Base-by-base conservation (phyloP, 345 rosid species). In the Anacardium occidentale region DNA sequence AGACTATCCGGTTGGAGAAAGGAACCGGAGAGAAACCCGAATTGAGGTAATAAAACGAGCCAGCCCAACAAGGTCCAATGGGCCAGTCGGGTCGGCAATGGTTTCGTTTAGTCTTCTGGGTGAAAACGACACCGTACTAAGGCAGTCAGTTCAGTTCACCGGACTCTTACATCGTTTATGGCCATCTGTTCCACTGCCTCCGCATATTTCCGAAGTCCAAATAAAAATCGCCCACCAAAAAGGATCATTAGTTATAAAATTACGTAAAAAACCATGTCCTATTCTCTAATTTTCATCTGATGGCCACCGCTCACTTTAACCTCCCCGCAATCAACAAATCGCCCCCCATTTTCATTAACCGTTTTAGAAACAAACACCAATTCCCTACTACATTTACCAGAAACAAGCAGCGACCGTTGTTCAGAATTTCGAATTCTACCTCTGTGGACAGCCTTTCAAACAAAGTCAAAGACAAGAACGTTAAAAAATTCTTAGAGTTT, bases 271-370 rank as follows among this genome's bases (percentile, higher is more conserved):
- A 11, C 57, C 61, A 51, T 10, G 1, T 10, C 11, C 11, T 10
- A 8, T 37, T n/a, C 34, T 12, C 52, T 54, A 71, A 57, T 74
- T 58, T 51, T 5, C 72, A 8, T 32, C 62, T 1, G 52, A 80
- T 80, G 83, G 75, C 83, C 13, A 51, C 72, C 3, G 11, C 59
- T 56, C 60, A 15, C 65, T n/a, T 37, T 37, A 54, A 63, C 53
- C 37, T 51, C 18, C 64, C 1, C 18, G 21, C 40, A 22, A 60
- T 5, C 68, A 21, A n/a, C 68, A 45, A 14, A 11, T 20, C 34
- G 15, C 70, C 29, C 57, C 34, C 42, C 52, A 10, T 17, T 62
- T 55, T 45, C 58, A 61, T 8, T 59, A 54, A 29, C 24, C 58
- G 53, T 42, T 50, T 64, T 51, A 7, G 50, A 14, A 63, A 9